Evolutionary conservation across 768 basidiomycete species (phyloP), one percentile per base, ranked within the genome.

Genomic region (Suillus spraguei): DNA sequence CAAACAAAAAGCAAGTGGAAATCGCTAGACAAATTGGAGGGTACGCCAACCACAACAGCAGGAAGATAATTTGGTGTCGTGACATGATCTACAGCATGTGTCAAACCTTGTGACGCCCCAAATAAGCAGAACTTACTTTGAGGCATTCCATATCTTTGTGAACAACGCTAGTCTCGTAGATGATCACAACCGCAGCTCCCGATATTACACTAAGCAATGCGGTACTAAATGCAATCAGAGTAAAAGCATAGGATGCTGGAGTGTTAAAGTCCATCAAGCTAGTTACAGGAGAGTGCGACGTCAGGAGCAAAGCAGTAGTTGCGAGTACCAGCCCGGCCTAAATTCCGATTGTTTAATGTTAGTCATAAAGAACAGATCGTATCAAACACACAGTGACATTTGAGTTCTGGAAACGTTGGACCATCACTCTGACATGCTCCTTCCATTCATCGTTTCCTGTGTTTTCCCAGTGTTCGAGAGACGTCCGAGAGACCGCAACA

Each of bases 241-340:
- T 24, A 17, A 58, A 17, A 16, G 41, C 28, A 10, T 58, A 58
- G 10, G 56, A 58, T 17, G 24, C 22, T 58, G 38, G 9, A 41
- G 17, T 20, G 38, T 20, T 3, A 28, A 28, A 41, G 17, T 10
- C 24, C 56, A 58, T 41, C 38, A 58, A 41, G 14, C 6, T 1
- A 20, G 24, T 13, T 11, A 58, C 2, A 20, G 56, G 56, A 41
- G 56, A 6, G 0, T 11, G 5, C 2, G 56, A 28, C 6, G 24
- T 28, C 24, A 58, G 17, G 56, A 58, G 5, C 38, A 58, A 17
- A 28, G 56, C 36, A 28, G 56, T 20, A 20, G 56, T 58, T 58
- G 56, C 39, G 17, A 58, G 56, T 58, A 58, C 17, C 17, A 58
- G 39, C 17, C 56, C 56, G 4, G 56, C 56, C 56, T 58, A 58